Conservation (phyloP, 257 asterid genomes). For the Rubia yunnanensis region DNA sequence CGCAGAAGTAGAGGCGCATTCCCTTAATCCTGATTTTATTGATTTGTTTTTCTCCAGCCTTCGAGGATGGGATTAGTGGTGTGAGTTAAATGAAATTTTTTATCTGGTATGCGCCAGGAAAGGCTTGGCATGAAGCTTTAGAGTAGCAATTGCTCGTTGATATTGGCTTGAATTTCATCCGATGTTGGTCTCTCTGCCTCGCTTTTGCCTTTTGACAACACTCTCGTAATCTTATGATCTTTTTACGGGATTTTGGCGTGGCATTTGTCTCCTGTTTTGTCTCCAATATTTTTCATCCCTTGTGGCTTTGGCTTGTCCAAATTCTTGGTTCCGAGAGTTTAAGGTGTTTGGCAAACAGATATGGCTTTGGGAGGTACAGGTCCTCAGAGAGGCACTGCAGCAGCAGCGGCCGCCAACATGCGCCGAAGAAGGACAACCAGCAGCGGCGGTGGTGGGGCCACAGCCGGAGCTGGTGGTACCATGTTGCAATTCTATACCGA, state of each 20-base stretch:
- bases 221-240: neutral
- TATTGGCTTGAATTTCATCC: neutral
- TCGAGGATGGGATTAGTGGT: neutral
- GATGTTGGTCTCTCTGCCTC: neutral
- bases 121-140: neutral
- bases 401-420: constrained; percentile 33
- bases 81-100: neutral
- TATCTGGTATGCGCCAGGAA: neutral
- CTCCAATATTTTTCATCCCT: neutral
- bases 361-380: constrained; percentile 31
- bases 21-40: neutral
- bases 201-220: neutral
- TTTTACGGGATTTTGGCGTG: neutral
- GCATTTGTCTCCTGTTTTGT: neutral
- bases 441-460: constrained; percentile 19
- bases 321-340: constrained; percentile 3
- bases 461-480: constrained; percentile 27
- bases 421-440: constrained; percentile 24
- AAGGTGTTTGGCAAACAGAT: constrained; percentile 3
- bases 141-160: neutral
- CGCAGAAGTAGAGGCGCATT: neutral
- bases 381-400: constrained; percentile 33
- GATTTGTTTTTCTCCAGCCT: neutral
- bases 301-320: neutral
- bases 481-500: constrained; percentile 36